A percentile compares a stretch with the other conserved stretches of the same genome.
Conservation (phyloP, 257 asterid species). For the Solanum pennellii region DNA sequence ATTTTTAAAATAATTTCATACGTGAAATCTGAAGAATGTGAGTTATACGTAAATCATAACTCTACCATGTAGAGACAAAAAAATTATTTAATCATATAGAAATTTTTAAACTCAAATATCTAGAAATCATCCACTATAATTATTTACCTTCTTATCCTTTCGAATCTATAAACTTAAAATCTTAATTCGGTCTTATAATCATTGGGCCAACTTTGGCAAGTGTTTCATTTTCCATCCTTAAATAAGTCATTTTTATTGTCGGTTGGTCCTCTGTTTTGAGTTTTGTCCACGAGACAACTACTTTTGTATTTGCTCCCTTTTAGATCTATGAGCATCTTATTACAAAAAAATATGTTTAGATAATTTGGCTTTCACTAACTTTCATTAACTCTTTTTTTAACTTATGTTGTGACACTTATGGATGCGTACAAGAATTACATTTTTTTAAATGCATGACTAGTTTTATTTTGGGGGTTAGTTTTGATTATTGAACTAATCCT, state of each 20-base stretch:
- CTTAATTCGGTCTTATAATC: rapidly evolving
- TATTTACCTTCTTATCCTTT: rapidly evolving
- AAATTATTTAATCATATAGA: background rate
- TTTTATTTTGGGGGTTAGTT: background rate
- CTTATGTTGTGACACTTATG: background rate
- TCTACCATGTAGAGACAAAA: too few species aligned
- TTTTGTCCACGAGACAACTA: background rate
- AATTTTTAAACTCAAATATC: background rate
- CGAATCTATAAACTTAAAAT: background rate
- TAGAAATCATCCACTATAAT: background rate
- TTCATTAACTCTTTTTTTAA: background rate
- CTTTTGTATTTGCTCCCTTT: background rate
- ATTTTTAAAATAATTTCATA: background rate
- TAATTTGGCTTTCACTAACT: background rate
- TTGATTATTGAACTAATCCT: background rate
- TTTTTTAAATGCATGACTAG: background rate
- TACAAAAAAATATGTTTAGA: background rate
- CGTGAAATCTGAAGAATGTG: rapidly evolving
- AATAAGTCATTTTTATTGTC: background rate
- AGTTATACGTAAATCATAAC: background rate
- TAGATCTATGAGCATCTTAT: background rate
- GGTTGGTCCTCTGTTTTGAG: background rate
- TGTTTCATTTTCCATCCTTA: background rate
- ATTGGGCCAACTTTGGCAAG: background rate
- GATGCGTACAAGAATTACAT: background rate